Conservation (phyloP, 495 filamentous ascomycete species). For the Hypoxylon trugodes region DNA sequence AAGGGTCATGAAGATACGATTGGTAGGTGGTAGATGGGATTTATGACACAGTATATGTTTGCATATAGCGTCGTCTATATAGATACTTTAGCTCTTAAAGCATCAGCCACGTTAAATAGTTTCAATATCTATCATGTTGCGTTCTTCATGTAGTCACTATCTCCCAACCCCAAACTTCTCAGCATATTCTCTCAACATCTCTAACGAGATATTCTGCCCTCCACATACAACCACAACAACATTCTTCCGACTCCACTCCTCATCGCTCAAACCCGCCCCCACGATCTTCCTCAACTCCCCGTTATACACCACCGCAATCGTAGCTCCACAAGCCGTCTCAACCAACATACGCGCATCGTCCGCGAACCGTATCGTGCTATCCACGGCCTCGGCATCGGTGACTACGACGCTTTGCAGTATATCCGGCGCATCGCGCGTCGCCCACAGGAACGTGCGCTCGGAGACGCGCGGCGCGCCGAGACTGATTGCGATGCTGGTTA, state of each 20-base stretch:
- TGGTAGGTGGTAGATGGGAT: too few species aligned
- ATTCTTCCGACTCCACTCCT: constrained; percentile 65
- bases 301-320: constrained; percentile 71
- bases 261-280: constrained; percentile 60
- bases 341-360: constrained; percentile 85
- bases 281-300: constrained; percentile 68
- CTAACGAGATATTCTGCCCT: constrained; percentile 76
- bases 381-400: constrained; percentile 80
- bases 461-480: constrained; percentile 81
- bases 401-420: constrained; percentile 77
- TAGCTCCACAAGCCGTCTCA: constrained; percentile 85
- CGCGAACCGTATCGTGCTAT: constrained; percentile 76
- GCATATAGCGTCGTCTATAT: constrained; percentile 10
- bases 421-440: constrained; percentile 36
- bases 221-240: constrained; percentile 91
- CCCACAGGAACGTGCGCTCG: constrained; percentile 73
- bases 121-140: not conserved
- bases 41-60: too few species aligned
- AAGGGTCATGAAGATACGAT: too few species aligned
- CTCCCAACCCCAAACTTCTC: constrained; percentile 56
- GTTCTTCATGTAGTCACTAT: too few species aligned
- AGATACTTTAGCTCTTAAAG: too few species aligned
- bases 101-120: not conserved
- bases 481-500: constrained; percentile 82
- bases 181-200: constrained; percentile 70